Conservation (phyloP, 1,284 basidiomycete species). For the Bjerkandera adusta region DNA sequence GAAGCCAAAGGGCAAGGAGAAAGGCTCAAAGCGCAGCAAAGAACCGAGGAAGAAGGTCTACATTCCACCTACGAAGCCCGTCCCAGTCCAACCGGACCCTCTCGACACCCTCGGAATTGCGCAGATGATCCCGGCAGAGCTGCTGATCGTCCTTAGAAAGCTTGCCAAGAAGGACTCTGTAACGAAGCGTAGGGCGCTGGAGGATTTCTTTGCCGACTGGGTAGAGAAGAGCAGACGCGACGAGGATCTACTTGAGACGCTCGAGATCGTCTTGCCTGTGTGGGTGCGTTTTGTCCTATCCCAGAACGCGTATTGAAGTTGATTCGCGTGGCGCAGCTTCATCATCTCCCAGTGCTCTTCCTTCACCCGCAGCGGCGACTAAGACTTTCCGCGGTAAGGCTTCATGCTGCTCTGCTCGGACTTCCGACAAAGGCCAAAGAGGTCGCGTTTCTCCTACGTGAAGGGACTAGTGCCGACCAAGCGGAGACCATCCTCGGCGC, state of each 20-base stretch:
- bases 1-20: slow-evolving; percentile 43
- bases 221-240: slow-evolving; percentile 47
- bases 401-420: slow-evolving; percentile 71
- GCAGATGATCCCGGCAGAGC: slow-evolving; percentile 74
- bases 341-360: slow-evolving; percentile 83
- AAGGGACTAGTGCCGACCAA: slow-evolving; percentile 53
- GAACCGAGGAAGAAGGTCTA: slow-evolving; percentile 77
- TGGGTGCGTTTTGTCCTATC: slow-evolving; percentile 65
- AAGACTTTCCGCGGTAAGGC: slow-evolving; percentile 62
- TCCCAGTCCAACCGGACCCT: slow-evolving; percentile 84
- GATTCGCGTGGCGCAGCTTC: slow-evolving; percentile 50
- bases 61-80: slow-evolving; percentile 85
- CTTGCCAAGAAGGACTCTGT: slow-evolving; percentile 91
- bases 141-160: slow-evolving; percentile 81
- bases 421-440: slow-evolving; percentile 50
- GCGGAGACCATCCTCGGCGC: slow-evolving; percentile 74
- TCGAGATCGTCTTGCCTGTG: slow-evolving; percentile 75
- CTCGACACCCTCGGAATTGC: slow-evolving; percentile 86
- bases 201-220: slow-evolving; percentile 79
- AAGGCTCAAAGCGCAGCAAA: slow-evolving; percentile 56
- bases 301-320: not conserved
- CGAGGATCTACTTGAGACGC: slow-evolving; percentile 41
- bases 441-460: slow-evolving; percentile 58
- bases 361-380: slow-evolving; percentile 82
- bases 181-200: slow-evolving; percentile 85